phyloP scores from a whole-genome alignment of 768 basidiomycete species.

The Udeniomyces megalosporus region DNA sequence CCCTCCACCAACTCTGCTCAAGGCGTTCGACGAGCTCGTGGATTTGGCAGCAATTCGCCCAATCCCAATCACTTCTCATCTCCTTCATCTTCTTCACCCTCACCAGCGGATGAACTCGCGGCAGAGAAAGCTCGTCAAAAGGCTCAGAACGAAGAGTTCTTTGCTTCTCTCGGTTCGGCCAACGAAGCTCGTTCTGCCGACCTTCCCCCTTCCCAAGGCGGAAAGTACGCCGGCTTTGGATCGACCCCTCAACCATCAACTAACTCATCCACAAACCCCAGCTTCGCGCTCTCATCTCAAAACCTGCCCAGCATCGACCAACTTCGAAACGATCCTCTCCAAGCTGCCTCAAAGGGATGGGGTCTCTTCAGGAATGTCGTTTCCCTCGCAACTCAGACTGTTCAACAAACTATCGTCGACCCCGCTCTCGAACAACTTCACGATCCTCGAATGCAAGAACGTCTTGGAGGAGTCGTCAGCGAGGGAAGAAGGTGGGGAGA shows the following conservation, averaged over 20 bases:
- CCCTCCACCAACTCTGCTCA: constrained; percentile 69
- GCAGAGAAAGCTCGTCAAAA: constrained; percentile 40
- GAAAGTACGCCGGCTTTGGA: constrained; percentile 84
- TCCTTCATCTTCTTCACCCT: constrained; percentile 37
- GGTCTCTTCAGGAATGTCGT: constrained; percentile 81
- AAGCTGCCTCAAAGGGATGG: constrained; percentile 86
- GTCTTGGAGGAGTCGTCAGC: constrained; percentile 30
- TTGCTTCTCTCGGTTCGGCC: constrained; percentile 61
- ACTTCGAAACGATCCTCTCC: constrained; percentile 68
- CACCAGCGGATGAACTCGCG: constrained; percentile 17
- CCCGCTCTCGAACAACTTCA: constrained; percentile 66
- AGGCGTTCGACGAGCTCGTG: constrained; percentile 72
- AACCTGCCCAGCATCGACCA: constrained; percentile 64
- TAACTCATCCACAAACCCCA: constrained; percentile 41
- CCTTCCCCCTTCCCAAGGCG: constrained; percentile 78
- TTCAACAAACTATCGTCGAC: constrained; percentile 52
- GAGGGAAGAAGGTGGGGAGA: background rate
- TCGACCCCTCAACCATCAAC: constrained; percentile 48
- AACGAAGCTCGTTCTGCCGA: constrained; percentile 63
- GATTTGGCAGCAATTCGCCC: constrained; percentile 37
- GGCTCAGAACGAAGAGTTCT: constrained; percentile 70
- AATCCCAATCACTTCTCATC: too few relatives aligned
- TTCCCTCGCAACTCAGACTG: constrained; percentile 9
- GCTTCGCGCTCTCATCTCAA: constrained; percentile 57
- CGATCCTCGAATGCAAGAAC: constrained; percentile 65